Base-by-base conservation (phyloP, 1,139 yeast genomes). In the Yamadazyma diddensiae region DNA sequence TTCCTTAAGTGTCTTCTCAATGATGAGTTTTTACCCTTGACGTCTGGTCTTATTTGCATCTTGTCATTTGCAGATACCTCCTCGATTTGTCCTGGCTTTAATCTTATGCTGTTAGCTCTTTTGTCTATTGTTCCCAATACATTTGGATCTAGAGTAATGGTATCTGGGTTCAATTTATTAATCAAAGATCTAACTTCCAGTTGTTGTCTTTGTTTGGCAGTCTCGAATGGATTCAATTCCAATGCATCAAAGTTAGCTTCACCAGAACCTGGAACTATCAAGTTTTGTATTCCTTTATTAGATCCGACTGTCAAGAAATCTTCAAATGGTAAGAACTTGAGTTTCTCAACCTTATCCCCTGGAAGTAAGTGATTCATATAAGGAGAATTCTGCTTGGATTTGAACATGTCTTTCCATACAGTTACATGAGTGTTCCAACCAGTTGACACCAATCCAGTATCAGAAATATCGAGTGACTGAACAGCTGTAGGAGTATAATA, bases 391-490 rank as follows among this genome's bases (percentile, higher is more conserved):
- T 81, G 87, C 44, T 70, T 76, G 2, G 62, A 43, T 39, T 67
- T 67, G 45, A 81, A 72, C 13, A 77, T 71, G 54, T 84, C 90
- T 50, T 85, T 84, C 94, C 95, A 86, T 9, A 84, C 70, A 3
- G 95, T 87, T 2, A 90, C 84, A 59, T 88, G 96, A 0, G 97
- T 87, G 9, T 97, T 96, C 90, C 97, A 87, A 3, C 94, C 85
- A 16, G 87, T 88, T 2, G 94, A 79, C 26, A 94, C 61, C 22
- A 94, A 65, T 0, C 97, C 97, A 1, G 86, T 73, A 54, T 92
- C 97, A 1, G 97, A 87, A 26, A 90, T 81, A 46, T 81, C 79
- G 26, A 88, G 61, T 14, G 88, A 75, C 7, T 79, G 69, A 0
- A 95, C 95, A 1, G 96, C 97, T 0, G 96, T 83, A 14, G 95